Base-by-base conservation (phyloP, 2,329 filamentous ascomycete species). In the Aureobasidium leucospermi region DNA sequence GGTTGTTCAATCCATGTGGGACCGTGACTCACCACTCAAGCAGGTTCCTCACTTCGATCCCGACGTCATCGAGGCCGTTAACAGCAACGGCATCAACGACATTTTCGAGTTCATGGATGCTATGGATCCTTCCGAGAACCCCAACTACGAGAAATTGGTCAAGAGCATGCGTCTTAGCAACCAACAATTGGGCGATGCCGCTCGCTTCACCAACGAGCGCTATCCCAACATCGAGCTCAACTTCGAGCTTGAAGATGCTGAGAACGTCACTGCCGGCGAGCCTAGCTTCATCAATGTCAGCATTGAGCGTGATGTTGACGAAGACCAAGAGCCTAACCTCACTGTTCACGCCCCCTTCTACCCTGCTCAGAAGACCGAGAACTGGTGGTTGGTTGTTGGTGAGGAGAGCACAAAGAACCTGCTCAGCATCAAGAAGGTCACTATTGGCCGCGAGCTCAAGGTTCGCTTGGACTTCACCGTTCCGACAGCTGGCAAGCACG, bases 1-100 rank as follows among this genome's bases (percentile, higher is more conserved):
- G 94, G 90, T 95, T 57, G 92, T 99, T 3, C 94, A 99, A 76
- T 92, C 88, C 52, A 96, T 97, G 90, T 99, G 94, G 94, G 93
- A 99, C 75, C 88, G 92, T 60, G 94, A 99, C 73, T 95, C 89
- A 68, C 92, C 94, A 41, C 81, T 99, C 65, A 96, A 96, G 78
- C 94, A 99, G 75, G 96, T 99, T 69, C 94, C 94, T 66, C 90
- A 97, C 77, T 97, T 97, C 73, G 85, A 87, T 15, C 83, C 87
- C 39, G 87, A 93, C 62, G 87, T 88, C 53, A 86, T 97, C 66
- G 88, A 93, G 74, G 88, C 85, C 64, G 90, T 89, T 46, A 88
- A 88, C 69, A 85, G 89, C 60, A 89, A 85, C 70, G 87, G 83
- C 63, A 88, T 99, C 78, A 92, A 90, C 68, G 93, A 97, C 67